These are phyloP conservation scores for Rhodomyrtus tomentosa DNA, from an alignment of 345 rosid species.

Conservation along the genomic window DNA sequence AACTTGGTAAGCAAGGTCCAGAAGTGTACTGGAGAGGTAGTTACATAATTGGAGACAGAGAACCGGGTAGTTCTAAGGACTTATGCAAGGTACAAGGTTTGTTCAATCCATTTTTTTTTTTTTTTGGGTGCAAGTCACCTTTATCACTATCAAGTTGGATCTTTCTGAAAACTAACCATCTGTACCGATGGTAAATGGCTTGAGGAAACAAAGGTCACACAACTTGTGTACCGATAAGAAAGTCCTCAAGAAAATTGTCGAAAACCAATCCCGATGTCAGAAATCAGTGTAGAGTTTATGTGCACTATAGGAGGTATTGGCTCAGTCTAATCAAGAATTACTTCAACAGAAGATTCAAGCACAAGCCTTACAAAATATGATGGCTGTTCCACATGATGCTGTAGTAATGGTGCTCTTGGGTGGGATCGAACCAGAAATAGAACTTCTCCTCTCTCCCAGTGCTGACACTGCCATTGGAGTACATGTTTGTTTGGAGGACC, in stretches of 20 bases:
- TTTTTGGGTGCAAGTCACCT: neutral
- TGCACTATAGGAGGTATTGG: neutral
- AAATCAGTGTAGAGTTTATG: neutral
- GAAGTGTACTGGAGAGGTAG: neutral
- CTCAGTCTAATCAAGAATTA: neutral
- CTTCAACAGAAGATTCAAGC: neutral
- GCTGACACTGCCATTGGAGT: conserved; percentile 62
- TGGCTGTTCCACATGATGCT: conserved; percentile 82
- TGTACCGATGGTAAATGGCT: neutral
- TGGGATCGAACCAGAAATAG: conserved; percentile 90
- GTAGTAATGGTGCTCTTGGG: conserved; percentile 57
- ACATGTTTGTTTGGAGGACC: conserved; percentile 71
- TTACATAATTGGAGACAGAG: neutral
- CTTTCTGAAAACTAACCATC: neutral
- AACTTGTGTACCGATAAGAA: neutral
- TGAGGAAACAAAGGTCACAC: neutral
- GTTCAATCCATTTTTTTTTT: neutral
- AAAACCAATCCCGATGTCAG: neutral
- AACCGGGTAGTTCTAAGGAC: neutral
- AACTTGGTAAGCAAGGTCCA: neutral
- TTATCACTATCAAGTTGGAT: neutral
- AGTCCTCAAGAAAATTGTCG: neutral
- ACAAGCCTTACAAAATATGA: conserved; percentile 48
- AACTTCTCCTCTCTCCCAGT: conserved; percentile 92
- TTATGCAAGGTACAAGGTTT: neutral